Base-by-base conservation (phyloP, 1,139 yeast genomes). In the Pichia inconspicua region DNA sequence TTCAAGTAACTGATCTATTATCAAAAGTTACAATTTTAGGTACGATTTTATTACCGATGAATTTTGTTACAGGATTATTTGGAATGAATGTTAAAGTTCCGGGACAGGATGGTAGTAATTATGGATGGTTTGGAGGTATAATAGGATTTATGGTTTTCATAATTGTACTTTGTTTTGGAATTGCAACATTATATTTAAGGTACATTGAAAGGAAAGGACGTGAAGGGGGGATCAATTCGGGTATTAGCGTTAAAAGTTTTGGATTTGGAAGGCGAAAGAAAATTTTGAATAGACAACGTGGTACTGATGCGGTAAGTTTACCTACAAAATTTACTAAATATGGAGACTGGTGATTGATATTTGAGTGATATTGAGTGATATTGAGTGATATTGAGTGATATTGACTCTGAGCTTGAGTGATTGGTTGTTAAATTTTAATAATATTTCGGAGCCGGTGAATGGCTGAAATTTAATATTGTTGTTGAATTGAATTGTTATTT, bases 81-180 rank as follows among this genome's bases (percentile, higher is more conserved):
- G 97, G 98, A 59, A 92, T 92, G 98, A 92, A 92, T 66, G 97
- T 92, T 17, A 67, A 61, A 19, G 89, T 90, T 22, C 97, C 97
- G 0, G 96, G 96, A 14, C 71, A 62, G 8, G 73, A 59, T 0
- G 61, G 57, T 1, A 34, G 43, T 2, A 70, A 64, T 46, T 64
- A 74, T 32, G 74, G 69, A 4, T 82, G 89, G 85, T 83, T 80
- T 65, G 80, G 81, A 58, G 85, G 86, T 45, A 80, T 84, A 50
- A 60, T 83, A 32, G 83, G 82, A 7, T 67, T 77, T 37, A 67
- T 80, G 50, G 53, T 75, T n/a, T 55, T 66, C 5, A 55, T 75
- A 40, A 68, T 74, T 37, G 25, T 61, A 25, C 47, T 55, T 1
- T 61, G 70, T 45, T 66, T 68, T 38, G n/a, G 57, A 1, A 47